Evolutionary conservation across 1,139 yeast genomes (phyloP), one percentile per base, ranked within the genome.

Genomic region (Kodamaea anthophila): DNA sequence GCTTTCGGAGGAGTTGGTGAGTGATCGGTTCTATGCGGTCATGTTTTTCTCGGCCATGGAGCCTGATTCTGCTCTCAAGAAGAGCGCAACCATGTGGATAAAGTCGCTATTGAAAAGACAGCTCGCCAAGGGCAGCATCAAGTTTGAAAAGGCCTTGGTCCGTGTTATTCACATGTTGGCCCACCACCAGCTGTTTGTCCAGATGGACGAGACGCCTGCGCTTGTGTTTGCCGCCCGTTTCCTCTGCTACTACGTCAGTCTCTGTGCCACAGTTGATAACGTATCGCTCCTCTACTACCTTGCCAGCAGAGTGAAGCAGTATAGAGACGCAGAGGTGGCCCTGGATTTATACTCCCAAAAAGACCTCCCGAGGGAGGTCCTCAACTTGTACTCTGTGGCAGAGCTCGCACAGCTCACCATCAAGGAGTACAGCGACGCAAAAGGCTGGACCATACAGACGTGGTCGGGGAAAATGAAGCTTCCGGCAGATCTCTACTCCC

Each of bases 401-500:
- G 96, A 87, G 44, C 51, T 86, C 26, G 66, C 87, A 1, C 94
- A 84, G 51, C 55, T 80, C 37, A 59, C 75, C 4, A 63, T 87
- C 26, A 70, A 77, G 34, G 75, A 71, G 34, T 57, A 72, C 22
- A 74, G 81, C 28, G 80, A 73, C 24, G 47, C 53, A 11, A 74
- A 69, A 44, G 66, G 65, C 29, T 85, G 95, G 94, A 70, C 72
- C 13, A 62, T 83, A 37, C 73, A 77, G 18, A 76, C 88, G 0
- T 87, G 91, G 77, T 94, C 95, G 0, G 93, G 91, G 1, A 81
- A 78, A 42, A 53, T 82, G 16, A 72, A 72, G 20, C 54, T 86
- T 15, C 80, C 93, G 0, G 55, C 65, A 9, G 94, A 84, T 44
- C 53, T 82, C 8, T 85, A 67, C 52, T 58, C 65, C 9, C 75